phyloP scores from a whole-genome alignment of 1,139 yeast species.

The Scheffersomyces lignicola region DNA sequence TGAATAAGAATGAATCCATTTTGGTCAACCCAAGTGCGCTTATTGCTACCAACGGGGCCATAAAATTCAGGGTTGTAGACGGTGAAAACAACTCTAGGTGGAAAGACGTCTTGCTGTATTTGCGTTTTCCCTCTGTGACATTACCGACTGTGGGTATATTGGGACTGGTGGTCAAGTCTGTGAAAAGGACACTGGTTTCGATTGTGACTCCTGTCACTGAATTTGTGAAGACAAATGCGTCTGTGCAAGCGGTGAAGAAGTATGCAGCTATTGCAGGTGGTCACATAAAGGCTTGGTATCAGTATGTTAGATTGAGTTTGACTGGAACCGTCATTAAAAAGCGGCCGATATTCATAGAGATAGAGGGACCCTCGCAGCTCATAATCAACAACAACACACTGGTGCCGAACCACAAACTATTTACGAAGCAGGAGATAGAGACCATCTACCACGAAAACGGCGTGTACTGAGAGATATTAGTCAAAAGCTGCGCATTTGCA shows the following conservation, averaged over 20 bases:
- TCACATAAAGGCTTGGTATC: too few species aligned
- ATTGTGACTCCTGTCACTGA: too few species aligned
- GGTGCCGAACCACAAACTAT: conserved; percentile 15
- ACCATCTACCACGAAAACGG: conserved; percentile 6
- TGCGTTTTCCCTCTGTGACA: conserved; percentile 7
- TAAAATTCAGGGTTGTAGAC: conserved; percentile 4
- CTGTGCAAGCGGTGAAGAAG: too few species aligned
- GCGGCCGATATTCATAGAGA: conserved; percentile 22
- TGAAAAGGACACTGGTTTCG: too few species aligned
- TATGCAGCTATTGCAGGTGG: too few species aligned
- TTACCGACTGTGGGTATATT: conserved; percentile 9
- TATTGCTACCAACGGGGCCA: conserved; percentile 27
- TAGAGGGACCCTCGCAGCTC: conserved; percentile 28
- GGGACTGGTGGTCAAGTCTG: conserved; percentile 6
- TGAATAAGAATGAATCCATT: conserved; percentile 32
- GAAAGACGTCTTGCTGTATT: background rate
- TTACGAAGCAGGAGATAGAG: conserved; percentile 24
- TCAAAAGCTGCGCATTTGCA: too few species aligned
- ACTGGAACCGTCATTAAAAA: conserved; percentile 13
- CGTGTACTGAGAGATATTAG: too few species aligned
- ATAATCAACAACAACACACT: conserved; percentile 20
- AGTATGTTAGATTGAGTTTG: conserved; percentile 9
- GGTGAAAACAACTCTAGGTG: background rate
- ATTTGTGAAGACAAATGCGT: too few species aligned
- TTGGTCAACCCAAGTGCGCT: conserved; percentile 35